Percentiles rank a stretch among this genome's conserved stretches.
Conservation (phyloP, 148 eudicot species). For the Rhododendron griersonianum region DNA sequence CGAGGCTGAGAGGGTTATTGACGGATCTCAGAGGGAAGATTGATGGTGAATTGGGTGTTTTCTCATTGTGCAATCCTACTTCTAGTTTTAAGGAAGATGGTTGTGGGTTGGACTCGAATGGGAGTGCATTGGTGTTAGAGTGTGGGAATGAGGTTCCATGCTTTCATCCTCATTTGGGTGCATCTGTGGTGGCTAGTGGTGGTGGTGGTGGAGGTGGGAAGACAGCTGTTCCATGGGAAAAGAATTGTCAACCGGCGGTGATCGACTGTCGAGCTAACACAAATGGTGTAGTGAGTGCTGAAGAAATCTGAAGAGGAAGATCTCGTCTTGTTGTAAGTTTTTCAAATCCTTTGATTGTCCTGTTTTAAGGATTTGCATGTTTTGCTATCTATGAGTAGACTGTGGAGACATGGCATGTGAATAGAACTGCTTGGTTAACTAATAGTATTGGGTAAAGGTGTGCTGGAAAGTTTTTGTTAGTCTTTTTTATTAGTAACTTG, state of each 20-base stretch:
- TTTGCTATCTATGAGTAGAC: neutral
- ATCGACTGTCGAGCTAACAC: slow-evolving; percentile 22
- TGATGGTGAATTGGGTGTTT: slow-evolving; percentile 34
- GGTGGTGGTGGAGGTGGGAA: slow-evolving; percentile 10
- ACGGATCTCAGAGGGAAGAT: slow-evolving; percentile 41
- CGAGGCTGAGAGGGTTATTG: slow-evolving; percentile 44
- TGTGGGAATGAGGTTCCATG: slow-evolving; percentile 17
- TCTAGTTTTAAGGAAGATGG: slow-evolving; percentile 27
- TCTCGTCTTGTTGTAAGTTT: neutral
- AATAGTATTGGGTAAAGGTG: neutral
- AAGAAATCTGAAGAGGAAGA: slow-evolving; percentile 12
- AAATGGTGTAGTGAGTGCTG: neutral
- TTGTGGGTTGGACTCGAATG: slow-evolving; percentile 23
- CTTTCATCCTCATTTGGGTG: slow-evolving; percentile 5
- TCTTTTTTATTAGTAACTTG: no score
- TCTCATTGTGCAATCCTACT: slow-evolving; percentile 22
- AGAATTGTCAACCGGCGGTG: slow-evolving; percentile 18
- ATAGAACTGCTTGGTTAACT: neutral
- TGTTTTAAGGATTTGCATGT: neutral
- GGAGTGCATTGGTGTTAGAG: slow-evolving; percentile 10
- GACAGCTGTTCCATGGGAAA: slow-evolving; percentile 12
- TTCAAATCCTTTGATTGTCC: neutral
- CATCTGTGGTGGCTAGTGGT: neutral
- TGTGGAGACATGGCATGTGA: neutral
- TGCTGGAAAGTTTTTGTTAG: neutral